Percentiles rank a stretch among this genome's conserved stretches.
Evolutionary conservation across 2,329 filamentous ascomycete genomes (phyloP).

Genomic region (Calonectria honghensis): DNA sequence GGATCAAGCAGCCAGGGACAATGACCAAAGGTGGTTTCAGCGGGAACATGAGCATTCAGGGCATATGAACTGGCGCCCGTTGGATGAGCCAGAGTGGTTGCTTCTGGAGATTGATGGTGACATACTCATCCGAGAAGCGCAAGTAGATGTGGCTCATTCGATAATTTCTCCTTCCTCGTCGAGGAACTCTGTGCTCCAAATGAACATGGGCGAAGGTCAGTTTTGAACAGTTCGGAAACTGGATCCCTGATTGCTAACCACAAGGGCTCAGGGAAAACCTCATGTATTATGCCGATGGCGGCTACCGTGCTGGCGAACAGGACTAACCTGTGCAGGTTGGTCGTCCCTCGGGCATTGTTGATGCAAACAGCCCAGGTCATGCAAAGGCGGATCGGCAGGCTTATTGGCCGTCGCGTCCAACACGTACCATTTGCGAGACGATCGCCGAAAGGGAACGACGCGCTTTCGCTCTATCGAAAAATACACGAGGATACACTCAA

Average conservation of each 20-base stretch:
- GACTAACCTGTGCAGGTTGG: constrained; percentile 68
- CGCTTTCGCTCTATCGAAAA: constrained; percentile 61
- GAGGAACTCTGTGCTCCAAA: constrained; percentile 76
- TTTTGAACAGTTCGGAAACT: not conserved
- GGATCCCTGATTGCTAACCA: not conserved
- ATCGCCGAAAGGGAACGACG: constrained; percentile 59
- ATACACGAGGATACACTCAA: constrained; percentile 62
- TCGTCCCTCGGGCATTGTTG: constrained; percentile 74
- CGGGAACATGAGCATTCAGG: constrained; percentile 70
- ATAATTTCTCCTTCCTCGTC: constrained; percentile 72
- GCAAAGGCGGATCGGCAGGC: constrained; percentile 71
- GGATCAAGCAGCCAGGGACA: constrained; percentile 53
- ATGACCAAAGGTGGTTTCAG: constrained; percentile 52
- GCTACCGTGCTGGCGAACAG: constrained; percentile 65
- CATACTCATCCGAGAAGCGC: constrained; percentile 75
- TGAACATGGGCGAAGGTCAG: constrained; percentile 78
- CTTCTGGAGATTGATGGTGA: constrained; percentile 80
- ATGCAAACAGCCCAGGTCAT: constrained; percentile 75
- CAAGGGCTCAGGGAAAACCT: constrained; percentile 70
- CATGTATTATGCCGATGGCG: constrained; percentile 73
- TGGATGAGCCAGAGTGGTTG: constrained; percentile 75
- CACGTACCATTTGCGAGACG: constrained; percentile 75
- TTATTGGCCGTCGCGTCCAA: constrained; percentile 70
- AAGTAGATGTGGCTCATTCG: constrained; percentile 76
- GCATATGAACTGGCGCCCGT: constrained; percentile 74